Evolutionary conservation across 768 basidiomycete species (phyloP).

Genomic region (Phanerochaete carnosa): DNA sequence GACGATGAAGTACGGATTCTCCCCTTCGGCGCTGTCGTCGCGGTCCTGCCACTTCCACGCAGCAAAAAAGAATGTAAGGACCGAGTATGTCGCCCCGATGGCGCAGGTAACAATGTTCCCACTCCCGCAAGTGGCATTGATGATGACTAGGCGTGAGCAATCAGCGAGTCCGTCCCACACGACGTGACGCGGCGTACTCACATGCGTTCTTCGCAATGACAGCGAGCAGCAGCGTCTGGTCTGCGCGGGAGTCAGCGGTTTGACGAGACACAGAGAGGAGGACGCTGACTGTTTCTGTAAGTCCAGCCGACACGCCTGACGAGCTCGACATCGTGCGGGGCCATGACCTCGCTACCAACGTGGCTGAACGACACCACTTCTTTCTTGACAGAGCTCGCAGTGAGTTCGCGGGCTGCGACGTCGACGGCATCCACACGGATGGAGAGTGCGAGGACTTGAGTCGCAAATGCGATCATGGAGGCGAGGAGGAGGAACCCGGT

Average conservation of each 20-base stretch:
- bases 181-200: not conserved
- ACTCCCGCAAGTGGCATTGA: not conserved
- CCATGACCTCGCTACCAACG: not conserved
- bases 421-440: not conserved
- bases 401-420: not conserved
- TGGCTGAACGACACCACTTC: not conserved
- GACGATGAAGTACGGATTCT: not conserved
- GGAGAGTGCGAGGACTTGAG: not conserved
- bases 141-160: not conserved
- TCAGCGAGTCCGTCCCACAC: not conserved
- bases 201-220: not conserved
- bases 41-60: not conserved
- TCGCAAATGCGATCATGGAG: not conserved
- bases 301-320: not conserved
- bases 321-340: conserved; percentile 5
- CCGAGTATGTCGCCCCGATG: not conserved
- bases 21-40: not conserved
- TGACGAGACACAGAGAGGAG: not conserved
- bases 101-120: not conserved
- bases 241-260: not conserved
- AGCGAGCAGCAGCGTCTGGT: not conserved
- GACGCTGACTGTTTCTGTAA: not conserved
- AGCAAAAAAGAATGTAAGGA: conserved; percentile 1
- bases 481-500: not conserved
- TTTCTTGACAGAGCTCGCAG: not conserved